Percentiles rank a stretch among this genome's conserved stretches.
phyloP scores from a whole-genome alignment of 225 moss, liverwort and hornwort genomes.

The Marchantia polymorpha region DNA sequence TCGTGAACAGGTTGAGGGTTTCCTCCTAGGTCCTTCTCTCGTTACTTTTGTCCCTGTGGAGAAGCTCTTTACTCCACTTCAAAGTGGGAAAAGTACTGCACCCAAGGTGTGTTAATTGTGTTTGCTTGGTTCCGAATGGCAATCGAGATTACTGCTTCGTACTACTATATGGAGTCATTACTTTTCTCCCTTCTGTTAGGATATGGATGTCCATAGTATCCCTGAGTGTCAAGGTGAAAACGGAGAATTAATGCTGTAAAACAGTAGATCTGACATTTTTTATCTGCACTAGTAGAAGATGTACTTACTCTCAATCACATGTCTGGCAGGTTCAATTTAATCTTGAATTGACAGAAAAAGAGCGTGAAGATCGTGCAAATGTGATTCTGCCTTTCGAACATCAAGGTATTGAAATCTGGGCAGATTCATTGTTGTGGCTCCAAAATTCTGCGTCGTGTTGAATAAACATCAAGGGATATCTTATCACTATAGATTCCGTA shows the following conservation, averaged over 20 bases:
- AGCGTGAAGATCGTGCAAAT: constrained; percentile 77
- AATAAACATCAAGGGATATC: no score
- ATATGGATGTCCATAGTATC: no score
- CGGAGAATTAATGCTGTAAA: no score
- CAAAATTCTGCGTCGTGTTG: no score
- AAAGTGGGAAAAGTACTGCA: not conserved
- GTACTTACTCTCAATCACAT: not conserved
- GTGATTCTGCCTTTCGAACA: constrained; percentile 97
- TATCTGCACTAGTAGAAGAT: not conserved
- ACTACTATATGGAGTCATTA: not conserved
- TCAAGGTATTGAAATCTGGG: constrained; percentile 54
- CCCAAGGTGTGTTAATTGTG: constrained; percentile 21
- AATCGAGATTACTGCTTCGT: not conserved
- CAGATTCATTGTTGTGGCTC: no score
- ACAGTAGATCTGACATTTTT: not conserved
- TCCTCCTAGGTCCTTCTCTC: not conserved
- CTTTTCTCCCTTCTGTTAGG: not conserved
- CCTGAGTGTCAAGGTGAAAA: no score
- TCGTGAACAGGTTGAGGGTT: constrained; percentile 51
- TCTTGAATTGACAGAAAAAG: constrained; percentile 67
- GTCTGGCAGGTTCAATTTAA: constrained; percentile 74
- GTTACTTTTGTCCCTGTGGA: constrained; percentile 15
- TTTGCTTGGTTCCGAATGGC: not conserved
- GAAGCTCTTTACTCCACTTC: not conserved
- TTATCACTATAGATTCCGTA: no score